phyloP scores from a whole-genome alignment of 441 rosid genomes.

The Gossypium trilobum region DNA sequence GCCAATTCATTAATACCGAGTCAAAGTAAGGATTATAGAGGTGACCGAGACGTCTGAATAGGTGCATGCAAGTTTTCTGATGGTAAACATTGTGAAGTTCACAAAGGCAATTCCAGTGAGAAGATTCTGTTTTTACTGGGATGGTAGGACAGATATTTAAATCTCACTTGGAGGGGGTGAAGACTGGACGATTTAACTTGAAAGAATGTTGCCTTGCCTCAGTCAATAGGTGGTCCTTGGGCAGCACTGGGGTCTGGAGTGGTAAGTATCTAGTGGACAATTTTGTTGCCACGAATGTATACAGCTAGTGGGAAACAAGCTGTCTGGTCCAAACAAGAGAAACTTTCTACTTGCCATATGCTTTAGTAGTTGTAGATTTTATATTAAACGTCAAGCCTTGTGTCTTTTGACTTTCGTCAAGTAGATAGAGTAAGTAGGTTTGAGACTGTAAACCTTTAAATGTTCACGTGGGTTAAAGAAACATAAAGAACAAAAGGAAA shows the following conservation, averaged over 20 bases:
- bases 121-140: background rate
- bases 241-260: background rate
- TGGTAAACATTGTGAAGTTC: background rate
- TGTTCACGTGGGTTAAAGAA: no score
- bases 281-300: background rate
- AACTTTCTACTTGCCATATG: background rate
- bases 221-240: background rate
- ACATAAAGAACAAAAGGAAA: no score
- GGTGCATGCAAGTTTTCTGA: background rate
- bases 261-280: background rate
- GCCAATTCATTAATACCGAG: background rate
- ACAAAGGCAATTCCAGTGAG: background rate
- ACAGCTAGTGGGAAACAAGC: constrained; percentile 1
- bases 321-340: background rate
- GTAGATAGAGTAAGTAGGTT: no score
- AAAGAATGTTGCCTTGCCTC: background rate
- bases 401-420: background rate
- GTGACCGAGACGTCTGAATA: background rate
- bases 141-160: background rate
- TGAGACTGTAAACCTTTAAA: no score
- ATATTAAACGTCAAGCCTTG: background rate
- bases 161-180: background rate
- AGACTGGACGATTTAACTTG: background rate
- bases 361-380: background rate
- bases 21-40: background rate